phyloP scores from a whole-genome alignment of 345 rosid species.

The Gossypium arboreum region DNA sequence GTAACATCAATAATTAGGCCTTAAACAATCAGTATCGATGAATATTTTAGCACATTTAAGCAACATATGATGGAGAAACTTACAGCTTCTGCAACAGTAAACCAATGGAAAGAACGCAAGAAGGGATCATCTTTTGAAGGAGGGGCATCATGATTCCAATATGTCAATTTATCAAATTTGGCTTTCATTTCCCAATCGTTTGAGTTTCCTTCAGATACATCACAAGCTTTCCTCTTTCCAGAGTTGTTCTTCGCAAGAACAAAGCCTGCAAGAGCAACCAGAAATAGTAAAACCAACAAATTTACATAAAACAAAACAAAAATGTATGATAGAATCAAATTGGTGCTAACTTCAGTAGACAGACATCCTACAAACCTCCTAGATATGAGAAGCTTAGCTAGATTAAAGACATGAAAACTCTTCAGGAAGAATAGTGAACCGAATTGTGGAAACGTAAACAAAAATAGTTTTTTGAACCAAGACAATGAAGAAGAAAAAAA shows the following conservation, averaged over 20 bases:
- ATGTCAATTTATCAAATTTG: slow-evolving; percentile 60
- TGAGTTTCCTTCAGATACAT: slow-evolving; percentile 28
- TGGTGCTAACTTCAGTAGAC: background rate
- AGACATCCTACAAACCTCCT: background rate
- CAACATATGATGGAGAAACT: slow-evolving; percentile 25
- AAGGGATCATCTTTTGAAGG: slow-evolving; percentile 81
- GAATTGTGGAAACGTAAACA: background rate
- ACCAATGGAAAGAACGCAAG: slow-evolving; percentile 70
- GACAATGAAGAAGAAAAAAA: background rate
- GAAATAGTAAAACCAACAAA: background rate
- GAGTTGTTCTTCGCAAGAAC: slow-evolving; percentile 58
- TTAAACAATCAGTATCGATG: background rate
- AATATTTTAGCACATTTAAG: background rate
- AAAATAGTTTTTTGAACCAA: background rate
- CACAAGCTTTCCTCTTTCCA: slow-evolving; percentile 48
- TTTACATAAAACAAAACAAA: background rate
- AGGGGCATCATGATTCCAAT: slow-evolving; percentile 79
- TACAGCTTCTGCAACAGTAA: slow-evolving; percentile 69
- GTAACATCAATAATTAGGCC: background rate
- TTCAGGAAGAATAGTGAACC: background rate
- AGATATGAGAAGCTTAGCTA: background rate
- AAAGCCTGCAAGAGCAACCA: slow-evolving; percentile 47
- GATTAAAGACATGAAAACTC: background rate
- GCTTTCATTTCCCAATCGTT: slow-evolving; percentile 73
- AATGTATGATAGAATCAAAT: background rate